Evolutionary conservation across 495 filamentous ascomycete species (phyloP).

Genomic region (Penicillium coffeae): DNA sequence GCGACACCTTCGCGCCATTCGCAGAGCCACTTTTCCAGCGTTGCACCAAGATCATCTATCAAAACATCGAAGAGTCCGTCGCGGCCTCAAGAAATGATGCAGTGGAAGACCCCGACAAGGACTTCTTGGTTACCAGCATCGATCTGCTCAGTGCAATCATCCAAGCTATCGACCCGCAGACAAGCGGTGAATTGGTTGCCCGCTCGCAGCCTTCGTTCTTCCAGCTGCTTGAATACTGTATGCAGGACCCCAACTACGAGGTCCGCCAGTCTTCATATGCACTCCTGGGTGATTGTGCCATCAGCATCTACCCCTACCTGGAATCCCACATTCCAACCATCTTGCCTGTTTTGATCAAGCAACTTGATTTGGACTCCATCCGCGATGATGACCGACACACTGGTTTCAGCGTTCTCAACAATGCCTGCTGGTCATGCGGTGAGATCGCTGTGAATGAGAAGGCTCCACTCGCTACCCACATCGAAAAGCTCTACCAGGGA

Average conservation of each 20-base stretch:
- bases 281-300: slow-evolving; percentile 91
- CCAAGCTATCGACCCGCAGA: slow-evolving; percentile 75
- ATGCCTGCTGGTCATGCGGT: slow-evolving; percentile 95
- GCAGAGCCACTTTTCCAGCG: slow-evolving; percentile 78
- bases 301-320: slow-evolving; percentile 86
- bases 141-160: slow-evolving; percentile 93
- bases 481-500: slow-evolving; percentile 69
- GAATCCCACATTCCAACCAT: slow-evolving; percentile 67
- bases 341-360: slow-evolving; percentile 74
- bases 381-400: slow-evolving; percentile 69
- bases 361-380: slow-evolving; percentile 77
- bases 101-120: slow-evolving; percentile 85
- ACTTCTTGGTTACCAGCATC: slow-evolving; percentile 94
- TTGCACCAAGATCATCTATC: slow-evolving; percentile 85
- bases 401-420: slow-evolving; percentile 90
- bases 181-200: slow-evolving; percentile 70
- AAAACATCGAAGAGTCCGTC: slow-evolving; percentile 76
- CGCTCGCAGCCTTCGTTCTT: slow-evolving; percentile 80
- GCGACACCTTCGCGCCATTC: slow-evolving; percentile 76
- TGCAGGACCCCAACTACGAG: slow-evolving; percentile 89
- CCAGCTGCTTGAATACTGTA: slow-evolving; percentile 82
- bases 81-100: slow-evolving; percentile 58
- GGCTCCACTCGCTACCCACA: slow-evolving; percentile 72
- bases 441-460: slow-evolving; percentile 89
- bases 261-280: slow-evolving; percentile 96